Base-by-base conservation (phyloP, 176 grass and related monocot species). In the Rhynchospora tenuis region DNA sequence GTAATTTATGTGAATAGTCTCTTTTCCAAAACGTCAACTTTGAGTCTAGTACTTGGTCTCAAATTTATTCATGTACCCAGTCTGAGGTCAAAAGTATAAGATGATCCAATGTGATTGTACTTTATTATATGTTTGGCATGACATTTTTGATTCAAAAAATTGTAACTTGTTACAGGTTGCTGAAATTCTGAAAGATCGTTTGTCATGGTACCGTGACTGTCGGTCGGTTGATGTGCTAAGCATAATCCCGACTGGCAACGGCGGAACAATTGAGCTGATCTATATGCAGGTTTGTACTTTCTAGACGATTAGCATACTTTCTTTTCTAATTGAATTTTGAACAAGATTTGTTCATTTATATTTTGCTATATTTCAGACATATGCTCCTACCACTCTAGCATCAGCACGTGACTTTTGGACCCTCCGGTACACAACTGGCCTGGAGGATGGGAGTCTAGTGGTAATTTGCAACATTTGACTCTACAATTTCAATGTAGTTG, bases 391-490 rank as follows among this genome's bases (percentile, higher is more conserved):
- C 59, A 99, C 93, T 59, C 59, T 99, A 15, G 97, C 89, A 27
- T 72, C 88, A 61, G 91, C 97, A 11, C 89, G 91, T 0, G 97
- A 99, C 85, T 99, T 95, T 84, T 99, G 97, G 97, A 99, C 89
- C 0, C 89, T 99, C 17, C 88, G 97, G 64, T 99, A 96, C 86
- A 96, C 93, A 5, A 93, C 86, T 73, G 89, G 93, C 24, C 91
- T 99, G 69, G 97, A 99, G 42, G 97, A 99, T 88, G 97, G 97
- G 60, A 99, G 97, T 78, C 97, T 99, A 90, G 97, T 99, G 97
- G 97, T 98, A 98, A 73, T 3, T 81, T 54, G 50, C 23, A 6
- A 17, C 81, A 45, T 63, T 68, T 50, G 19, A 76, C 45, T 46
- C 24, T 51, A 26, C 9, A 43, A 64, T 54, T 69, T 28, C 79